These are phyloP conservation scores for Diaporthe amygdali DNA, from an alignment of 2,329 filamentous ascomycete species.

Conservation along the genomic window DNA sequence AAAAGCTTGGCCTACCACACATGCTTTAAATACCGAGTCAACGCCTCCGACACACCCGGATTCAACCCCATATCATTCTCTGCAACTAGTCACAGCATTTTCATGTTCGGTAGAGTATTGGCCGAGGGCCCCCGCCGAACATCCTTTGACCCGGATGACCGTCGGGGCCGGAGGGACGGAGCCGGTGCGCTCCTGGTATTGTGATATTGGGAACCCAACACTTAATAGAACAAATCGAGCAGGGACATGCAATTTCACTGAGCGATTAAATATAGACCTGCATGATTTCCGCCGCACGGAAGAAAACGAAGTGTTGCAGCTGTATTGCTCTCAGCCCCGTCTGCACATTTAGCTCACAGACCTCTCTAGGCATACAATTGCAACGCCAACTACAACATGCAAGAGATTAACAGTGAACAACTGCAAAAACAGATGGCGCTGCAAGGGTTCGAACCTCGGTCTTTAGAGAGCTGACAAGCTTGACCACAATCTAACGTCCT, in stretches of 20 bases:
- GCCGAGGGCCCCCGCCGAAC: neutral
- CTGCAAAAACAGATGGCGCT: neutral
- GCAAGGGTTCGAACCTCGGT: conserved; percentile 18
- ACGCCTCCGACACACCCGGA: neutral
- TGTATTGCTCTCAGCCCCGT: neutral
- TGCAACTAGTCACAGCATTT: neutral
- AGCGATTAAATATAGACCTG: neutral
- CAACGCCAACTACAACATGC: neutral
- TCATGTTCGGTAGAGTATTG: neutral
- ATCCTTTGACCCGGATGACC: neutral
- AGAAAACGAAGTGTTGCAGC: neutral
- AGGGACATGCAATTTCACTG: neutral
- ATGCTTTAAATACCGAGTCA: conserved; percentile 6
- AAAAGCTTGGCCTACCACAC: neutral
- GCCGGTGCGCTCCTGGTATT: neutral
- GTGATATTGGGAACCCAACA: neutral
- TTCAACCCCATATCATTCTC: neutral
- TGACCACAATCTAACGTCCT: conserved; percentile 11
- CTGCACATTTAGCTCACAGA: no score
- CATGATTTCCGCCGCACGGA: neutral
- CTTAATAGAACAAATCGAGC: neutral
- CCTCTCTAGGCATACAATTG: neutral
- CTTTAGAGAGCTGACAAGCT: neutral
- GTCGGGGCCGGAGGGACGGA: neutral
- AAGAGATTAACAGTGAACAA: neutral